A percentile compares a stretch with the other conserved stretches of the same genome.
Conservation (phyloP, 495 filamentous ascomycete species). For the Oleoguttula mirabilis region DNA sequence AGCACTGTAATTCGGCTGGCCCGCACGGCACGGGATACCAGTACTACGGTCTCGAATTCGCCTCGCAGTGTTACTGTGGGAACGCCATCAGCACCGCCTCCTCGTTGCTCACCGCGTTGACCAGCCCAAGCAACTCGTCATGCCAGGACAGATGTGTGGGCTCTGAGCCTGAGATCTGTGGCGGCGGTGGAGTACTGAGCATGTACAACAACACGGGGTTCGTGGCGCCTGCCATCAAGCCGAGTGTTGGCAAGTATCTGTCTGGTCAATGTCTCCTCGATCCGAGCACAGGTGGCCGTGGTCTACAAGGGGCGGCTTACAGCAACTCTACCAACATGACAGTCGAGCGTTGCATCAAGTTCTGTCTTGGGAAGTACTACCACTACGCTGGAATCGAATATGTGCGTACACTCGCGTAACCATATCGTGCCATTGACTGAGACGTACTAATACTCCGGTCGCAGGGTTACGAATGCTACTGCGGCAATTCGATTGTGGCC, state of each 20-base stretch:
- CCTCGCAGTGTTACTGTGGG: conserved; percentile 18
- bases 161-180: conserved; percentile 14
- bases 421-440: too few species aligned
- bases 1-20: too few species aligned
- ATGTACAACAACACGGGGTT: conserved; percentile 18
- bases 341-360: conserved; percentile 18
- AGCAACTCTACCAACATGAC: conserved; percentile 17
- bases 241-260: conserved; percentile 11
- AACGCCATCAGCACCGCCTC: conserved; percentile 9
- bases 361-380: conserved; percentile 12
- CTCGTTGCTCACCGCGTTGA: conserved; percentile 2
- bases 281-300: conserved; percentile 11
- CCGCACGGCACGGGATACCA: conserved; percentile 6
- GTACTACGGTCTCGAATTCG: conserved; percentile 19
- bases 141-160: conserved; percentile 15
- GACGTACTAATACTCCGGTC: background rate
- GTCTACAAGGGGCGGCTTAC: conserved; percentile 6
- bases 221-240: conserved; percentile 5
- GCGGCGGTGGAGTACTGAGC: conserved; percentile 13
- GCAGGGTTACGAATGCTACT: conserved; percentile 17
- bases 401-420: background rate
- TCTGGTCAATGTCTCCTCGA: conserved; percentile 14
- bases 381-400: background rate
- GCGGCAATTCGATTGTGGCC: conserved; percentile 12
- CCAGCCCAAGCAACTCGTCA: conserved; percentile 10